phyloP scores from a whole-genome alignment of 768 basidiomycete species.

The Obba rivulosa region DNA sequence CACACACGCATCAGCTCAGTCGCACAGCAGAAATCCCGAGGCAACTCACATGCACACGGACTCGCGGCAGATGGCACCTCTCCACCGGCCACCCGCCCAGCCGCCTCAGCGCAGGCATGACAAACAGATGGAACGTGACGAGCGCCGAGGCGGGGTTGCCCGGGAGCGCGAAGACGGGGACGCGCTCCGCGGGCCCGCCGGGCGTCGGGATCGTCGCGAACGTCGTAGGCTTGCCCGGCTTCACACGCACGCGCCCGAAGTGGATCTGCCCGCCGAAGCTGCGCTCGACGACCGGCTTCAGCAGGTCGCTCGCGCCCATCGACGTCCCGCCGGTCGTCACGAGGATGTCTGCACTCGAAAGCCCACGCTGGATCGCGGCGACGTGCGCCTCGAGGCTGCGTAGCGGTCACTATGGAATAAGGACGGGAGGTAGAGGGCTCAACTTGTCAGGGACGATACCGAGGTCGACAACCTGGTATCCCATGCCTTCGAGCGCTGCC shows the following conservation, averaged over 20 bases:
- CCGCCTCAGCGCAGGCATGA: slow-evolving; percentile 69
- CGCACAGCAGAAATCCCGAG: too few relatives aligned
- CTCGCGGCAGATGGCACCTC: slow-evolving; percentile 52
- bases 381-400: slow-evolving; percentile 55
- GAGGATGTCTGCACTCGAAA: slow-evolving; percentile 64
- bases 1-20: neutral
- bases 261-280: slow-evolving; percentile 72
- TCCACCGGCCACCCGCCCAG: slow-evolving; percentile 62
- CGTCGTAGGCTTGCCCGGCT: slow-evolving; percentile 81
- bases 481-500: slow-evolving; percentile 64
- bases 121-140: slow-evolving; percentile 82
- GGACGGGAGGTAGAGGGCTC: slow-evolving; percentile 14
- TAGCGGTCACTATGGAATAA: neutral
- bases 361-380: slow-evolving; percentile 47
- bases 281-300: slow-evolving; percentile 86
- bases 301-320: slow-evolving; percentile 83
- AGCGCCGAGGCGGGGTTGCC: slow-evolving; percentile 88
- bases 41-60: slow-evolving; percentile 55
- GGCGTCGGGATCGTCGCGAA: slow-evolving; percentile 68
- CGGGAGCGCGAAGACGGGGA: slow-evolving; percentile 78
- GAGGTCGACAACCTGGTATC: slow-evolving; percentile 73
- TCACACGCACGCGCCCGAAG: slow-evolving; percentile 77
- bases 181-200: slow-evolving; percentile 27
- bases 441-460: slow-evolving; percentile 78
- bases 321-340: slow-evolving; percentile 88